Evolutionary conservation across 75 land plant species (phyloP).

Genomic region (Cunninghamia lanceolata): DNA sequence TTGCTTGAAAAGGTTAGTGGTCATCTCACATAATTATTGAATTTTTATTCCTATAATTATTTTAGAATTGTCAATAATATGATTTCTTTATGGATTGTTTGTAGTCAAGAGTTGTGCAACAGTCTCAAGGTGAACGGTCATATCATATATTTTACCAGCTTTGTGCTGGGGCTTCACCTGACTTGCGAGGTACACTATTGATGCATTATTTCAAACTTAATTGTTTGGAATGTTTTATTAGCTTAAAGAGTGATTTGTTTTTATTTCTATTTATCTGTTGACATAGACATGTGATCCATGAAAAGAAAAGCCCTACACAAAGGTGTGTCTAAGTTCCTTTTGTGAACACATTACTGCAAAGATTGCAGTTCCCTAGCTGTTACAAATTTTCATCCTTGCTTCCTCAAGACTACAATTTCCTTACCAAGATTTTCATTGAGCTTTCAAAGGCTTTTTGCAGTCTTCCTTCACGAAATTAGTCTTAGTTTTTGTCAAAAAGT

Average conservation of each 20-base stretch:
- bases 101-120: constrained; percentile 95
- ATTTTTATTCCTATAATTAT: not conserved
- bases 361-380: not conserved
- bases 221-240: not conserved
- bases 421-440: not conserved
- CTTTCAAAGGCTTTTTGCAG: not conserved
- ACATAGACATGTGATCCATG: not conserved
- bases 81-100: not conserved
- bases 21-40: not conserved
- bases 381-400: not conserved
- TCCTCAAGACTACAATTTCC: not conserved
- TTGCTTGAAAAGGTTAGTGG: constrained; percentile 14
- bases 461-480: not conserved
- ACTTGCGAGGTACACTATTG: constrained; percentile 52
- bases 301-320: constrained; percentile 1
- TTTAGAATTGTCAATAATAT: not conserved
- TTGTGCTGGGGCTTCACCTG: constrained; percentile 87
- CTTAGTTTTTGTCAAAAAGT: not conserved
- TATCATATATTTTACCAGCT: constrained; percentile 97
- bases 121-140: constrained; percentile 78
- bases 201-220: not conserved
- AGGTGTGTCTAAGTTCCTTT: not conserved
- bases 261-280: not conserved
- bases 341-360: not conserved
- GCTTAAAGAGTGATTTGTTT: not conserved